Evolutionary conservation across 2,329 filamentous ascomycete genomes (phyloP).

Genomic region (Erysiphe pulchra): DNA sequence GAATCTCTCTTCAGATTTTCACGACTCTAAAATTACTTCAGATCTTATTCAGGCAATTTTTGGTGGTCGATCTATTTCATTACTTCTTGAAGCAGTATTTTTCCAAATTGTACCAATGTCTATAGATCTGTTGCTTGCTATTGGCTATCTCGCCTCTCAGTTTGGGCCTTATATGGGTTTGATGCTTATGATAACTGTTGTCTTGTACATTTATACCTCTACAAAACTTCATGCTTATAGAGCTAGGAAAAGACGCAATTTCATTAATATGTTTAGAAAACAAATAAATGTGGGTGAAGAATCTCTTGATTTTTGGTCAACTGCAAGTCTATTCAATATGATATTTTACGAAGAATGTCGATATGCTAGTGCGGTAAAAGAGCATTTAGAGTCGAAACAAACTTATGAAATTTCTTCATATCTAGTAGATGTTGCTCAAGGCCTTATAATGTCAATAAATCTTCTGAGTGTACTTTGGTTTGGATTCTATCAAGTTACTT

Average conservation of each 20-base stretch:
- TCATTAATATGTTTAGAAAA: constrained; percentile 85
- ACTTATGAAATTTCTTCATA: constrained; percentile 54
- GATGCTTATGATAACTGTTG: constrained; percentile 71
- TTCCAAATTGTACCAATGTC: constrained; percentile 93
- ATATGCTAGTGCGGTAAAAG: constrained; percentile 42
- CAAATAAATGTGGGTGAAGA: constrained; percentile 97
- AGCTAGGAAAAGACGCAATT: constrained; percentile 69
- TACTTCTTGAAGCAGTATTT: constrained; percentile 85
- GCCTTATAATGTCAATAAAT: constrained; percentile 54
- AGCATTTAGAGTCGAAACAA: constrained; percentile 50
- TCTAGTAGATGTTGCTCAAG: constrained; percentile 59
- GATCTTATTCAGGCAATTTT: constrained; percentile 88
- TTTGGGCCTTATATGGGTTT: constrained; percentile 83
- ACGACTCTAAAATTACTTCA: constrained; percentile 85
- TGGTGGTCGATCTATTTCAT: constrained; percentile 89
- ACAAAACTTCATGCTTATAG: constrained; percentile 88
- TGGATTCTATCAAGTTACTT: constrained; percentile 51
- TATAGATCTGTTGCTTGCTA: constrained; percentile 63
- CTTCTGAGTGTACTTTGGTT: constrained; percentile 47
- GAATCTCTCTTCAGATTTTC: constrained; percentile 81
- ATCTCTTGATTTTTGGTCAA: constrained; percentile 96
- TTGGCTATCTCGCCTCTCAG: constrained; percentile 49
- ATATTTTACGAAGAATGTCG: constrained; percentile 55
- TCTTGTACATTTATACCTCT: constrained; percentile 90
- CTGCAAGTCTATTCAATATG: constrained; percentile 75